Conservation (phyloP, 2,329 filamentous ascomycete genomes). For the Alternaria gansuensis region DNA sequence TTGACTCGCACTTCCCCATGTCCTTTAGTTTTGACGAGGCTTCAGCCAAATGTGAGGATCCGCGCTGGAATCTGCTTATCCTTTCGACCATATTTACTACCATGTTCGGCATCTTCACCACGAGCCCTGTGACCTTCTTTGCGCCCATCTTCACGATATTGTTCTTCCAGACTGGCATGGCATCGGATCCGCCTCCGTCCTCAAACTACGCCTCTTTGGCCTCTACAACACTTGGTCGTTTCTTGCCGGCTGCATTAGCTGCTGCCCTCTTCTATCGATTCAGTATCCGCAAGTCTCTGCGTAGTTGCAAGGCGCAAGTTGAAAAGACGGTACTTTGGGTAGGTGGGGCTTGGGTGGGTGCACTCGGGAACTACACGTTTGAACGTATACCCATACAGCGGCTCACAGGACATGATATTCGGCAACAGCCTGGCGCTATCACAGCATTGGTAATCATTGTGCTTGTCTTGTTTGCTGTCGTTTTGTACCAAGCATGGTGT, state of each 20-base stretch:
- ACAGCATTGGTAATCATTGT: conserved; percentile 48
- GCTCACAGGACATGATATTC: conserved; percentile 49
- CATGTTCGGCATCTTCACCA: conserved; percentile 44
- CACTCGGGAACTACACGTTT: conserved; percentile 46
- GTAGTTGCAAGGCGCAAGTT: conserved; percentile 42
- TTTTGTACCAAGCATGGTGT: conserved; percentile 46
- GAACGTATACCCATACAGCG: conserved; percentile 50
- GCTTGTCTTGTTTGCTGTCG: conserved; percentile 38
- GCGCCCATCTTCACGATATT: conserved; percentile 40
- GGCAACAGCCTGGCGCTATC: conserved; percentile 51
- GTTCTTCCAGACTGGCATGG: conserved; percentile 51
- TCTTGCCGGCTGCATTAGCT: conserved; percentile 48
- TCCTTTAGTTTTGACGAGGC: conserved; percentile 44
- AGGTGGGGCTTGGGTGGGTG: conserved; percentile 49
- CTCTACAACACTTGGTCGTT: conserved; percentile 44
- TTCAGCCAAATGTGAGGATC: conserved; percentile 42
- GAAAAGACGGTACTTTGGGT: conserved; percentile 52
- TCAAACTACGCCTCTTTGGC: conserved; percentile 42
- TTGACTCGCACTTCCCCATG: conserved; percentile 49
- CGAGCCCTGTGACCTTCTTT: conserved; percentile 44
- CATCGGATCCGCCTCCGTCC: conserved; percentile 49
- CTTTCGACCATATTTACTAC: conserved; percentile 47
- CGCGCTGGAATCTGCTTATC: conserved; percentile 46
- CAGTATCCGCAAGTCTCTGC: conserved; percentile 41
- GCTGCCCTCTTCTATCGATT: conserved; percentile 42